Conservation (phyloP, 208 protist genomes). For the Wallacemonas sp. region DNA sequence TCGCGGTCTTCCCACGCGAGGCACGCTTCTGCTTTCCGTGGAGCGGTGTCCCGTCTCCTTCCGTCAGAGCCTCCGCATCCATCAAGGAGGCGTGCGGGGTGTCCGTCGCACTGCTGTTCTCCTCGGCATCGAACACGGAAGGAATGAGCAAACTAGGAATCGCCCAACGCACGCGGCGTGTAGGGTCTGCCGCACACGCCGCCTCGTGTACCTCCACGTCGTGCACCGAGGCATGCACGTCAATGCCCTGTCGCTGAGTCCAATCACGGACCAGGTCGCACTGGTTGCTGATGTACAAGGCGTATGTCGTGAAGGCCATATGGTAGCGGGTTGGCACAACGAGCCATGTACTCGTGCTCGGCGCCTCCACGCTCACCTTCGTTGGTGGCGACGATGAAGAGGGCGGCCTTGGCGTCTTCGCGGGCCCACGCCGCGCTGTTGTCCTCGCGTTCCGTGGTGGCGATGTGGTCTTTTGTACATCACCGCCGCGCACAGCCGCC, state of each 20-base stretch:
- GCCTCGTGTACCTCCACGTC: constrained; percentile 8
- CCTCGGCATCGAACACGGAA: constrained; percentile 16
- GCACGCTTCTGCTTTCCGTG: no score
- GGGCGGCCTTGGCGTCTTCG: not conserved
- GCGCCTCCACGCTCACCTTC: not conserved
- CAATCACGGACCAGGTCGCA: constrained; percentile 24
- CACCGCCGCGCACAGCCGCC: no score
- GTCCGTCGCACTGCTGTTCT: not conserved
- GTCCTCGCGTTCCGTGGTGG: not conserved
- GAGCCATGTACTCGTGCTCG: not conserved
- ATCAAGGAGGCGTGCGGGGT: no score
- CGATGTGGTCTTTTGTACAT: not conserved
- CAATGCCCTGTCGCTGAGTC: constrained; percentile 18
- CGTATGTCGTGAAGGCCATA: constrained; percentile 14
- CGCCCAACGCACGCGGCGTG: constrained; percentile 14
- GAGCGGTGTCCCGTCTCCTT: no score
- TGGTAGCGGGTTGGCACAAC: not conserved
- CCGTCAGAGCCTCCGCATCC: no score
- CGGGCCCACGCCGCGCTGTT: not conserved
- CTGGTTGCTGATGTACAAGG: constrained; percentile 23
- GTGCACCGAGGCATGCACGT: not conserved
- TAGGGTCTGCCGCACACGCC: not conserved
- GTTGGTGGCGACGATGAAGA: no score
- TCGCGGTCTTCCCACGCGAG: no score
- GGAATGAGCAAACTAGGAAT: constrained; percentile 18